Evolutionary conservation across 306 rosid genomes (phyloP).

Genomic region (Herpetospermum pedunculosum): DNA sequence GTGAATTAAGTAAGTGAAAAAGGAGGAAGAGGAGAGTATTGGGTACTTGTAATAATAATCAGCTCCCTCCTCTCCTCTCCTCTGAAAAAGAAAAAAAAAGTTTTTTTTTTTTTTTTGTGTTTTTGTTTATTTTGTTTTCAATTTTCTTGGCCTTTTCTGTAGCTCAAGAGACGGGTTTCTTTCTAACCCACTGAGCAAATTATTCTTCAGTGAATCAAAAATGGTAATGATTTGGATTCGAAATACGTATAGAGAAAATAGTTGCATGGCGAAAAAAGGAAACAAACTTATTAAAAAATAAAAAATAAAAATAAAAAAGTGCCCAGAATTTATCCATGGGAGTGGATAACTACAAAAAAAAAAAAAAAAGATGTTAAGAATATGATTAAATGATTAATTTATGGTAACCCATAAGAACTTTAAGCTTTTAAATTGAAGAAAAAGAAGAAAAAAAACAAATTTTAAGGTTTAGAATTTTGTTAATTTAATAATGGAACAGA

Average conservation of each 20-base stretch:
- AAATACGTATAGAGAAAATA: not conserved
- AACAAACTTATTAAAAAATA: not conserved
- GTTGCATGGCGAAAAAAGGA: not conserved
- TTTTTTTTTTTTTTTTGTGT: not conserved
- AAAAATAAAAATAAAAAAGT: not conserved
- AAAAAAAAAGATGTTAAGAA: not conserved
- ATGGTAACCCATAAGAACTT: not conserved
- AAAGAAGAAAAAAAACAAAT: not conserved
- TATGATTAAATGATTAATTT: not conserved
- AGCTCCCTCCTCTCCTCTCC: constrained; percentile 4
- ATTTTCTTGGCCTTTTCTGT: not conserved
- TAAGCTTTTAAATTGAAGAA: not conserved
- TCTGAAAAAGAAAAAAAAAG: not conserved
- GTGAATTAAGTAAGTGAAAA: not conserved
- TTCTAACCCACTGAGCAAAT: not conserved
- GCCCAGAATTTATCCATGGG: not conserved
- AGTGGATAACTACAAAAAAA: not conserved
- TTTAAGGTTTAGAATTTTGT: not conserved
- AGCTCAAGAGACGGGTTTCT: not conserved
- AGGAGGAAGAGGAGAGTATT: not conserved
- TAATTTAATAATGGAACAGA: not conserved
- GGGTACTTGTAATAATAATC: not conserved
- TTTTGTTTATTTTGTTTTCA: not conserved
- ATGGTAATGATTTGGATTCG: not conserved
- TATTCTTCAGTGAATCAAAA: not conserved